These are phyloP conservation scores for Rickenella mellea DNA, from an alignment of 768 basidiomycete species.

Conservation along the genomic window DNA sequence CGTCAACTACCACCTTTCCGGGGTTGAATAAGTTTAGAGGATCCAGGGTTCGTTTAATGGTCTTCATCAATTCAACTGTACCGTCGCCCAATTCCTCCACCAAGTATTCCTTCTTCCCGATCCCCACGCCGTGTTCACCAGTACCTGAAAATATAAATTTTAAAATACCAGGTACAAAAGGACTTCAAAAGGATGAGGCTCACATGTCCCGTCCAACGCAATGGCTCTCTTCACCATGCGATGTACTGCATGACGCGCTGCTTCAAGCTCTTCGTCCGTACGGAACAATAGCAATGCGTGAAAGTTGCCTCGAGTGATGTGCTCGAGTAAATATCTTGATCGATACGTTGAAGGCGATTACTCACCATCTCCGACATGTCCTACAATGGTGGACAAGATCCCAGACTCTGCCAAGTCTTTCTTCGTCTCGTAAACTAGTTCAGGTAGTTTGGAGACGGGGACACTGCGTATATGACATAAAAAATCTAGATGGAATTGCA, in stretches of 20 bases:
- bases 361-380: slow-evolving; percentile 73
- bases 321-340: neutral
- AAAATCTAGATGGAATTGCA: too few species aligned
- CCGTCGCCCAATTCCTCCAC: slow-evolving; percentile 72
- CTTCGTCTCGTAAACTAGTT: slow-evolving; percentile 70
- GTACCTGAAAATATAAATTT: slow-evolving; percentile 37
- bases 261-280: slow-evolving; percentile 46
- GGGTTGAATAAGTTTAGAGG: slow-evolving; percentile 81
- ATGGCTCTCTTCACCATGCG: slow-evolving; percentile 66
- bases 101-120: slow-evolving; percentile 82
- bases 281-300: slow-evolving; percentile 46
- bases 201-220: slow-evolving; percentile 68
- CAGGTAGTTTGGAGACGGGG: slow-evolving; percentile 58
- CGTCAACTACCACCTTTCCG: slow-evolving; percentile 42
- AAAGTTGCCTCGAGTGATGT: slow-evolving; percentile 28
- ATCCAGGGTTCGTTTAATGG: slow-evolving; percentile 73
- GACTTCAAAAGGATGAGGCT: slow-evolving; percentile 13
- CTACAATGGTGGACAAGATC: slow-evolving; percentile 61
- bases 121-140: slow-evolving; percentile 81
- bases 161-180: slow-evolving; percentile 3
- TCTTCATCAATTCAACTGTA: slow-evolving; percentile 79
- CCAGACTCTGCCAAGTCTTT: slow-evolving; percentile 57
- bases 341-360: slow-evolving; percentile 12
- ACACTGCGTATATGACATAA: slow-evolving; percentile 31
- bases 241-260: slow-evolving; percentile 52